These are phyloP conservation scores for Vigna nakashimae DNA, from an alignment of 306 rosid genomes.

Conservation along the genomic window DNA sequence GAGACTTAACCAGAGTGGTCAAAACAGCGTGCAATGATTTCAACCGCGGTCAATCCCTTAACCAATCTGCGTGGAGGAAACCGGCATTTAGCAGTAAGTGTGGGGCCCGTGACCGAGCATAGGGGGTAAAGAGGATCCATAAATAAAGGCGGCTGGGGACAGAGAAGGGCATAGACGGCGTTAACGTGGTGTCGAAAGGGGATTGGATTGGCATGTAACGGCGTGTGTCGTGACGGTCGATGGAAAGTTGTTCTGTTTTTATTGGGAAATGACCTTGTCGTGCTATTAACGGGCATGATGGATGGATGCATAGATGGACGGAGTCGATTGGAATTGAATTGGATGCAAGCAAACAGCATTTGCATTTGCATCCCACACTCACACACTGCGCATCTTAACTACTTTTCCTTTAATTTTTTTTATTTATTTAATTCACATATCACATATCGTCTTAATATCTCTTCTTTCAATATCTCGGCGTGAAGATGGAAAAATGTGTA, in stretches of 20 bases:
- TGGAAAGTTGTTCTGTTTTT: conserved; percentile 58
- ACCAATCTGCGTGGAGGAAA: conserved; percentile 34
- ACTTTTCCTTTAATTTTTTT: too few relatives aligned
- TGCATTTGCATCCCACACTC: conserved; percentile 2
- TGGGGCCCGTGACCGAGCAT: conserved; percentile 32
- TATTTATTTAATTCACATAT: too few relatives aligned
- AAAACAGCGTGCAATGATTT: conserved; percentile 65
- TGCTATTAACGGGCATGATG: conserved; percentile 63
- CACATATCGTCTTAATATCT: too few relatives aligned
- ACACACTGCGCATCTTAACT: conserved; percentile 27
- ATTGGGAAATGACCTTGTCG: conserved; percentile 79
- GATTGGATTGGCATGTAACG: conserved; percentile 51
- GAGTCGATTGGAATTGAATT: not conserved
- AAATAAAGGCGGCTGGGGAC: conserved; percentile 51
- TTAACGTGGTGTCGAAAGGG: conserved; percentile 22
- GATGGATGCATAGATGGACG: not conserved
- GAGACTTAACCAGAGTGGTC: conserved; percentile 63
- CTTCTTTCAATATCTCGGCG: not conserved
- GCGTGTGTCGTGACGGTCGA: conserved; percentile 52
- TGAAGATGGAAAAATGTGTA: too few relatives aligned
- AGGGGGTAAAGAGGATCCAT: conserved; percentile 37
- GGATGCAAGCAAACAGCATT: not conserved
- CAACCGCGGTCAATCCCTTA: conserved; percentile 74
- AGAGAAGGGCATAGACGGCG: conserved; percentile 45
- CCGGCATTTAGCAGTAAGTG: conserved; percentile 52